These are phyloP conservation scores for Pachysolen tannophilus DNA, from an alignment of 805 yeast genomes.

Conservation along the genomic window DNA sequence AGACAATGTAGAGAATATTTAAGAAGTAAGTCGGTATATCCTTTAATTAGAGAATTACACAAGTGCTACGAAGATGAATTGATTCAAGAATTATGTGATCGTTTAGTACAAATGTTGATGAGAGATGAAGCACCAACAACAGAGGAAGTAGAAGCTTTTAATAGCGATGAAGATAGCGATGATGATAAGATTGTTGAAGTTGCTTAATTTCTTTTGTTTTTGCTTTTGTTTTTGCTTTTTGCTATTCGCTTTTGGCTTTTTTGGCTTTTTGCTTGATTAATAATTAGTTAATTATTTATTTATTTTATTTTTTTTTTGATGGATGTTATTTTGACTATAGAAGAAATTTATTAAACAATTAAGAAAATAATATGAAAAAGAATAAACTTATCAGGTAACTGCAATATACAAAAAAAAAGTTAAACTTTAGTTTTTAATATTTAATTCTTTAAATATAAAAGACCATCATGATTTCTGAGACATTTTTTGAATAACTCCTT, in stretches of 20 bases:
- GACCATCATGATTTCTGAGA: slow-evolving; percentile 6
- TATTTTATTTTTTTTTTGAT: too few species aligned
- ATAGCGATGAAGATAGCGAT: slow-evolving; percentile 36
- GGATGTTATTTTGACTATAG: too few species aligned
- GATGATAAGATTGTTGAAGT: slow-evolving; percentile 48
- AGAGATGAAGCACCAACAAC: slow-evolving; percentile 68
- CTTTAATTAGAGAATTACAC: slow-evolving; percentile 80
- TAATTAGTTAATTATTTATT: too few species aligned
- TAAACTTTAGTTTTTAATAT: too few species aligned
- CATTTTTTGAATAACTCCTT: slow-evolving; percentile 45
- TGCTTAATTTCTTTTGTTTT: slow-evolving; percentile 20
- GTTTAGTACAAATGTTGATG: slow-evolving; percentile 84
- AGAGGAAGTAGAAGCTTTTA: slow-evolving; percentile 38
- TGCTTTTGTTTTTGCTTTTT: background rate
- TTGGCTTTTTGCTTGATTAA: too few species aligned
- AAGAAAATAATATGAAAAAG: too few species aligned
- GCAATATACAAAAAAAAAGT: too few species aligned
- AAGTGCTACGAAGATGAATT: slow-evolving; percentile 35
- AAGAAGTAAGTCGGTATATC: slow-evolving; percentile 78
- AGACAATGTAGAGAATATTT: slow-evolving; percentile 64
- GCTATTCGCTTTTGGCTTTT: too few species aligned
- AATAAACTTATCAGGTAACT: too few species aligned
- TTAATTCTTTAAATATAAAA: slow-evolving; percentile 7
- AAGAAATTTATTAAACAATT: too few species aligned
- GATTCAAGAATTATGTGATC: slow-evolving; percentile 66